Conservation (phyloP, 2,329 filamentous ascomycete species). For the Anisogramma anomala region DNA sequence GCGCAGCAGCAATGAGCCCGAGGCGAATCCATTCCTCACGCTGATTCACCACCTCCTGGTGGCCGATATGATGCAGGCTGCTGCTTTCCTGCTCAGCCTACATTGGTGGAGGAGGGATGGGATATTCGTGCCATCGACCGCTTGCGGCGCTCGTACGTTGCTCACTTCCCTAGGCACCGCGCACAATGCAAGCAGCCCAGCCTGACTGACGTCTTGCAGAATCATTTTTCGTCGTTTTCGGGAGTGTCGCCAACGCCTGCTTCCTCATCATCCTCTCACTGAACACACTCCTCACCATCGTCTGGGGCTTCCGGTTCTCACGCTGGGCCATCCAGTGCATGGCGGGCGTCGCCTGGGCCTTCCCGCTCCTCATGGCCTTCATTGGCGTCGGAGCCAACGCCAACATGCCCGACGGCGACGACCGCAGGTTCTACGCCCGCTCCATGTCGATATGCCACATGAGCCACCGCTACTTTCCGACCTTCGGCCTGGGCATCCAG, state of each 20-base stretch:
- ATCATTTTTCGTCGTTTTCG: slow-evolving; percentile 55
- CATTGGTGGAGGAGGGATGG: slow-evolving; percentile 43
- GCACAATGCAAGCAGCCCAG: not conserved
- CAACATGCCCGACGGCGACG: slow-evolving; percentile 20
- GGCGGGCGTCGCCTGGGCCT: slow-evolving; percentile 43
- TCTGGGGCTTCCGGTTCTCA: slow-evolving; percentile 41
- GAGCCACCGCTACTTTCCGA: not conserved
- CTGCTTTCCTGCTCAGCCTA: slow-evolving; percentile 52
- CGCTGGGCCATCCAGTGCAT: slow-evolving; percentile 36
- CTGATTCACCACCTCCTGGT: slow-evolving; percentile 59
- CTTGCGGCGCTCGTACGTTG: slow-evolving; percentile 34
- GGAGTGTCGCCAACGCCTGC: slow-evolving; percentile 53
- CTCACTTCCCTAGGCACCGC: not conserved
- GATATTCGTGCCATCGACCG: slow-evolving; percentile 39
- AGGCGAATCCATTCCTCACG: slow-evolving; percentile 55
- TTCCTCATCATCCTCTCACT: slow-evolving; percentile 56
- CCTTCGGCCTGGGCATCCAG: not conserved
- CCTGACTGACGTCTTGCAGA: slow-evolving; percentile 30
- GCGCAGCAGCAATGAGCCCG: not conserved
- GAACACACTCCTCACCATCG: slow-evolving; percentile 54
- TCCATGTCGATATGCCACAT: slow-evolving; percentile 1
- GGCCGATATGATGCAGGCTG: slow-evolving; percentile 55
- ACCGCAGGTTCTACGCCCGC: slow-evolving; percentile 4
- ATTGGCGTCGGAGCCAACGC: slow-evolving; percentile 34
- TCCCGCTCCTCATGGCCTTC: slow-evolving; percentile 45